A percentile compares a stretch with the other conserved stretches of the same genome.
phyloP scores from a whole-genome alignment of 164 flowering plant species.

The Aristolochia fimbriata region DNA sequence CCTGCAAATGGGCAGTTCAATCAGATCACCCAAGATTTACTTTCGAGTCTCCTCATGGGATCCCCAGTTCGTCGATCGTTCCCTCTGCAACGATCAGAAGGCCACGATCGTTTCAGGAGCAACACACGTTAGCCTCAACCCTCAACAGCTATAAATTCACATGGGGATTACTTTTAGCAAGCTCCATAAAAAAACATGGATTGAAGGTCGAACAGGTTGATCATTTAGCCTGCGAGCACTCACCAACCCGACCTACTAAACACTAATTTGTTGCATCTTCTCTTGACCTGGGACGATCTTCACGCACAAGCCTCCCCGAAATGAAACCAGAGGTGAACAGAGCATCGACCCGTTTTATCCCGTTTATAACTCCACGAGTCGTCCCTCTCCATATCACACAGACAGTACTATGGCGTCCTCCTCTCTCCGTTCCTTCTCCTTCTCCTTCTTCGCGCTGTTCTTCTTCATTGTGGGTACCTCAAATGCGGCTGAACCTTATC shows the following conservation, averaged over 20 bases:
- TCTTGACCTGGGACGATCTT: constrained; percentile 38
- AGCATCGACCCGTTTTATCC: not conserved
- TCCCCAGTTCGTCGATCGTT: too few species aligned
- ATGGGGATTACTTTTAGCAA: not conserved
- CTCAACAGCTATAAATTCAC: not conserved
- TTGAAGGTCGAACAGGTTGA: not conserved
- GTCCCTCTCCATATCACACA: too few species aligned
- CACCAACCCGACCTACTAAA: constrained; percentile 3
- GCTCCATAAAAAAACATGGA: not conserved
- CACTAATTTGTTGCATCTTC: constrained; percentile 65
- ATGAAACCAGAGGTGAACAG: not conserved
- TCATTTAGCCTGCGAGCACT: not conserved
- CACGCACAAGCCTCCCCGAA: constrained; percentile 12
- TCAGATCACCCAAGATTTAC: too few species aligned
- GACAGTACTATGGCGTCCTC: not conserved
- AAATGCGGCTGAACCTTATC: constrained; percentile 35
- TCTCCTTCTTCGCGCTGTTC: constrained; percentile 11
- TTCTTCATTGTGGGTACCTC: constrained; percentile 12
- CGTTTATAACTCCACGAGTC: constrained; percentile 11
- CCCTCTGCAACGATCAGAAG: too few species aligned
- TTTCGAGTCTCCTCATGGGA: too few species aligned
- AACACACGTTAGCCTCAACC: not conserved
- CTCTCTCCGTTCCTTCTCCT: constrained; percentile 2
- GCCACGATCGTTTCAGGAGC: too few species aligned
- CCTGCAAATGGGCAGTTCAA: too few species aligned